These are phyloP conservation scores for Neckera pumila DNA, from an alignment of 225 moss, liverwort and hornwort species.

Conservation along the genomic window DNA sequence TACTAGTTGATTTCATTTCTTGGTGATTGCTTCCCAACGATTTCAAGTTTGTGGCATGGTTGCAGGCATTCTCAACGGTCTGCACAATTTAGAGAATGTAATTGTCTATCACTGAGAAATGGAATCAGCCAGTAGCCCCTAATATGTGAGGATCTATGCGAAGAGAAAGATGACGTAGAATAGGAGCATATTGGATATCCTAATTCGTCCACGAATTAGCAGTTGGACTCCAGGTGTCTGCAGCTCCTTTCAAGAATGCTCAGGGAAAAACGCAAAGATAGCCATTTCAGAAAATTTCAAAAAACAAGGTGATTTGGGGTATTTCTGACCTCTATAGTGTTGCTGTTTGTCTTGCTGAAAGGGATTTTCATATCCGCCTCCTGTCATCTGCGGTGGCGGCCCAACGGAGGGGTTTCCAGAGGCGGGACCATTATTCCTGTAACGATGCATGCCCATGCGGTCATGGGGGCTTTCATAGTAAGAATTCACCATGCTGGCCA, in stretches of 20 bases:
- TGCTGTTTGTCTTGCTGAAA: background rate
- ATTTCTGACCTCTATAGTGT: background rate
- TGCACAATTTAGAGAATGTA: background rate
- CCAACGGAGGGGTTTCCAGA: constrained; percentile 4
- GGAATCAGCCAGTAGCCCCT: background rate
- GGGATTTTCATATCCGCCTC: constrained; percentile 20
- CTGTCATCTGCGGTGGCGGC: constrained; percentile 14
- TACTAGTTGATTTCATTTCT: background rate
- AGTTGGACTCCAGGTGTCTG: background rate
- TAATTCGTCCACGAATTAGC: background rate
- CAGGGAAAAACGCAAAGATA: background rate
- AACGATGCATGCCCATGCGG: constrained; percentile 14
- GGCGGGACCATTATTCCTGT: background rate
- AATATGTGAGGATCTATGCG: background rate
- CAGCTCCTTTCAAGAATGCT: background rate
- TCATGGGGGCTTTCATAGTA: constrained; percentile 23
- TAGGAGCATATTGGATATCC: background rate
- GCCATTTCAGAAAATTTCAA: background rate
- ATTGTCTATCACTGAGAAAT: background rate
- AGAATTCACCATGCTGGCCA: constrained; percentile 18
- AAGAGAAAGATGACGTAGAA: background rate
- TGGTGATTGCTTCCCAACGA: background rate
- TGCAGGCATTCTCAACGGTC: background rate
- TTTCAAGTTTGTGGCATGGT: background rate
- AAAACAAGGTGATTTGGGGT: background rate